Percentiles rank a stretch among this genome's conserved stretches.
Conservation (phyloP, 2,329 filamentous ascomycete genomes). For the Botrytis squamosa region DNA sequence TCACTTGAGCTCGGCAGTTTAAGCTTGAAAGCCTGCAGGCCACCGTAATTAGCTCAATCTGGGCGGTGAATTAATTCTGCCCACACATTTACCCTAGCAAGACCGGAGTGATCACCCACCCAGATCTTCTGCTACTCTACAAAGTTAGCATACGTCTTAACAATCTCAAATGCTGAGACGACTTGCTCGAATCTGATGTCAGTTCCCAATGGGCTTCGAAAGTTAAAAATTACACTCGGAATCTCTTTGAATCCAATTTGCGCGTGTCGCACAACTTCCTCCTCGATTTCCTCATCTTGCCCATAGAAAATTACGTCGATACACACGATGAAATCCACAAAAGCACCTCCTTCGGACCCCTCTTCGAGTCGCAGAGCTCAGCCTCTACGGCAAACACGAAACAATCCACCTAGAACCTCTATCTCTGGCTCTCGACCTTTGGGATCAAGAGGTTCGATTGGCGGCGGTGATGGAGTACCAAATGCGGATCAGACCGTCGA, state of each 20-base stretch:
- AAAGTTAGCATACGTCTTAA: slow-evolving; percentile 17
- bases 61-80: slow-evolving; percentile 14
- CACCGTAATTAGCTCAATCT: slow-evolving; percentile 6
- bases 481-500: slow-evolving; percentile 56
- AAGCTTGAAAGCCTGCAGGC: slow-evolving; percentile 14
- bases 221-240: slow-evolving; percentile 21
- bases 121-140: slow-evolving; percentile 19
- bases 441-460: slow-evolving; percentile 45
- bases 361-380: slow-evolving; percentile 58
- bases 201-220: slow-evolving; percentile 29
- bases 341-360: slow-evolving; percentile 34
- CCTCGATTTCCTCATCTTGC: slow-evolving; percentile 24
- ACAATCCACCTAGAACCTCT: slow-evolving; percentile 59
- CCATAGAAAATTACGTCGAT: slow-evolving; percentile 25
- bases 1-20: slow-evolving; percentile 14
- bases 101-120: slow-evolving; percentile 20
- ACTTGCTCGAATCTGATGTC: slow-evolving; percentile 16
- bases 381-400: slow-evolving; percentile 63
- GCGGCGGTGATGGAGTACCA: slow-evolving; percentile 40
- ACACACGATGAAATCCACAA: slow-evolving; percentile 39
- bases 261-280: slow-evolving; percentile 30
- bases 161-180: slow-evolving; percentile 1
- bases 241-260: slow-evolving; percentile 24
- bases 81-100: slow-evolving; percentile 19
- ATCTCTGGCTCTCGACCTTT: slow-evolving; percentile 48